Evolutionary conservation across 495 filamentous ascomycete genomes (phyloP), one percentile per base, ranked within the genome.

Genomic region (Aspergillus biplanus): DNA sequence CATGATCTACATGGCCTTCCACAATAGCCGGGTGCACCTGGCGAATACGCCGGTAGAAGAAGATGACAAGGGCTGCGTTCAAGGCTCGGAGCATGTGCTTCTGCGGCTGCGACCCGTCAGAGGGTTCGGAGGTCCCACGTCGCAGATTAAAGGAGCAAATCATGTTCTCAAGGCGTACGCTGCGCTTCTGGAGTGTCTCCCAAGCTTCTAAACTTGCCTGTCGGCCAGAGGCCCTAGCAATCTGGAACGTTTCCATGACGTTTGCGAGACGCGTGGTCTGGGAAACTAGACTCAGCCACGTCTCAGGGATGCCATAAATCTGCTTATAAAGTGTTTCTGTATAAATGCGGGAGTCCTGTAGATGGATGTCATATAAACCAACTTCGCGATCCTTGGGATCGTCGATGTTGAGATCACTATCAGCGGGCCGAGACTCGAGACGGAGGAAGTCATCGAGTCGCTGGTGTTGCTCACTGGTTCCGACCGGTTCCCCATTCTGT

Each of bases 181-280:
- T 69, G 13, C 74, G 74, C 11, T 72, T 60, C 9, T 76, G 72
- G 9, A 76, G 50, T 6, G 69, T 64, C n/a, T 73, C 74, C 68
- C 69, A 71, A 18, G 68, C 67, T 46, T 71, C 69, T 0, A 71
- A 50, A n/a, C 61, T 71, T 13, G 67, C 35, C 5, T 33, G 60
- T 67, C 3, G 48, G 44, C 47, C 7, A 44, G 37, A 11, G 50
- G 56, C 7, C 68, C 11, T 70, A 52, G 61, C 66, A 33, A 47
- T 61, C 15, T 57, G 56, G 47, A 74, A 70, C 5, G 70, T 70
- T 34, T 73, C 69, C 52, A 75, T 61, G 5, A 72, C 74, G 52
- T 76, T 76, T 21, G 74, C 74, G 21, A 76, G 59, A 48, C 74
- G 64, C 1, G 74, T 73, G 0, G 74, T 76, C 34, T 76, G 74